Evolutionary conservation across 2,329 filamentous ascomycete genomes (phyloP).

Genomic region (Ceratocystis ficicola): DNA sequence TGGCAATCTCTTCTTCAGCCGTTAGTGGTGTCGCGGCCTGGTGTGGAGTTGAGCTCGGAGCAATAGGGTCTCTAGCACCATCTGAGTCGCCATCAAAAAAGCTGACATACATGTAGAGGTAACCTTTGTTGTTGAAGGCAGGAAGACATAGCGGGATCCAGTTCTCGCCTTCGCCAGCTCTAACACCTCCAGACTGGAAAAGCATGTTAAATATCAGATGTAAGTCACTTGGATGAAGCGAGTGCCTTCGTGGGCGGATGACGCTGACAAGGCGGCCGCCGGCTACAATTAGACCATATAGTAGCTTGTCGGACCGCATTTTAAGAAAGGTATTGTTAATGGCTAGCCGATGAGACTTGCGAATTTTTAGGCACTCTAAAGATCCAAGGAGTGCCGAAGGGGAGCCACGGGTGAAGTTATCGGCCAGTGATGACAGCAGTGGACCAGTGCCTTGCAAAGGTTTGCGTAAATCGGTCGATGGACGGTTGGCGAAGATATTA

Average conservation of each 20-base stretch:
- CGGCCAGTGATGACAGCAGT: conserved; percentile 78
- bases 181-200: conserved; percentile 85
- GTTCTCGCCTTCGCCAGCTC: conserved; percentile 81
- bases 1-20: conserved; percentile 68
- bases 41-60: not conserved
- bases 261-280: conserved; percentile 90
- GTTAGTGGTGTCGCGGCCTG: conserved; percentile 33
- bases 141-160: conserved; percentile 95
- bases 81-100: conserved; percentile 56
- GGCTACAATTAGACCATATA: conserved; percentile 89
- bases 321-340: conserved; percentile 85
- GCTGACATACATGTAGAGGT: conserved; percentile 98
- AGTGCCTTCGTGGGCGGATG: conserved; percentile 85
- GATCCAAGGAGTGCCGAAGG: conserved; percentile 79
- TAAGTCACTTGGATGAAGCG: conserved; percentile 85
- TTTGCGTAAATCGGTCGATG: conserved; percentile 84
- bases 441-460: conserved; percentile 86
- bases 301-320: conserved; percentile 59
- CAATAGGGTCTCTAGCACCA: not conserved
- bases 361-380: conserved; percentile 81
- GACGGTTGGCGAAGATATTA: conserved; percentile 76
- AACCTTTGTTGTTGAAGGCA: conserved; percentile 92
- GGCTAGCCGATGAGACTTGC: conserved; percentile 70
- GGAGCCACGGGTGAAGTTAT: conserved; percentile 88
- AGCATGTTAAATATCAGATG: conserved; percentile 99